Evolutionary conservation across 306 rosid genomes (phyloP).

Genomic region (Spatholobus suberectus): DNA sequence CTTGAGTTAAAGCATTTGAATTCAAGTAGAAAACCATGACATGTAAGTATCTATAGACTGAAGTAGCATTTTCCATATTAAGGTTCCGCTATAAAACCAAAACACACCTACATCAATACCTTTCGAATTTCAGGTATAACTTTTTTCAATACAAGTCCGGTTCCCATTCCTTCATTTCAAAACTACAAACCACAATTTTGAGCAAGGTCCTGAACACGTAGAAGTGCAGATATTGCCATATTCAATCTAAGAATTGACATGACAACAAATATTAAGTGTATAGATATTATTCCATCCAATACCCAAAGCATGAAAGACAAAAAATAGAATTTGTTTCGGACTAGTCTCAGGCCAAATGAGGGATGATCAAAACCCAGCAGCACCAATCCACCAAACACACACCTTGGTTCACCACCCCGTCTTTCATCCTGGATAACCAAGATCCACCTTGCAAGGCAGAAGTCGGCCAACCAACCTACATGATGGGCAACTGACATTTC

Average conservation of each 20-base stretch:
- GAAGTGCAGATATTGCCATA: neutral
- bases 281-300: neutral
- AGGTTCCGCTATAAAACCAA: neutral
- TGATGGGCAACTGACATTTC: neutral
- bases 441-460: neutral
- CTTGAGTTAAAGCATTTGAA: neutral
- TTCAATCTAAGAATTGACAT: neutral
- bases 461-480: neutral
- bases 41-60: neutral
- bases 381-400: neutral
- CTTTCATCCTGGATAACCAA: neutral
- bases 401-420: neutral
- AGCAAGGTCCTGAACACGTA: neutral
- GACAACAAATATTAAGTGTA: neutral
- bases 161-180: neutral
- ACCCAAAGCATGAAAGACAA: neutral
- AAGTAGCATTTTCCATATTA: neutral
- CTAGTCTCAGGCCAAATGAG: neutral
- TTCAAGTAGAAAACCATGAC: neutral
- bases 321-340: neutral
- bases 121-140: neutral
- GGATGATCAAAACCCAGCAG: neutral
- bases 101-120: neutral
- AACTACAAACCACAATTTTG: neutral
- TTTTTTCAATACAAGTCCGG: neutral